phyloP scores from a whole-genome alignment of 2,329 filamentous ascomycete genomes.

The Colletotrichum salicis region DNA sequence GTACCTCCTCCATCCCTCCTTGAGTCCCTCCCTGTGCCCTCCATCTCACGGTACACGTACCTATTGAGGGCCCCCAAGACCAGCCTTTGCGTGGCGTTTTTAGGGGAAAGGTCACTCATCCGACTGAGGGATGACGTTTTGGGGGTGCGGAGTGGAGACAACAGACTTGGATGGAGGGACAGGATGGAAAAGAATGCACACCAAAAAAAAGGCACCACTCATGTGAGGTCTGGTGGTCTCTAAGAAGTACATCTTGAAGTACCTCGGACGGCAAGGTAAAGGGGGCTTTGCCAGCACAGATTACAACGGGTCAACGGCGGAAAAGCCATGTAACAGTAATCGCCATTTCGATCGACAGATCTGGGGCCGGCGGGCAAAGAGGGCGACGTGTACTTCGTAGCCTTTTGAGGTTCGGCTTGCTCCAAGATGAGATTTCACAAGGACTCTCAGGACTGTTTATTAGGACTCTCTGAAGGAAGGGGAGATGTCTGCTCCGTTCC shows the following conservation, averaged over 20 bases:
- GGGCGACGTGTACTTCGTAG: neutral
- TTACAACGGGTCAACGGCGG: neutral
- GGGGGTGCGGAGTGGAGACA: conserved; percentile 1
- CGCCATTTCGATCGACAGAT: conserved; percentile 23
- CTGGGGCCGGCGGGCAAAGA: conserved; percentile 2
- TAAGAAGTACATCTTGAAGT: neutral
- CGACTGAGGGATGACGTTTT: conserved; percentile 31
- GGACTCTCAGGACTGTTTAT: neutral
- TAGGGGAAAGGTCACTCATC: neutral
- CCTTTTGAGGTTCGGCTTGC: conserved; percentile 13
- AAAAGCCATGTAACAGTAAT: neutral
- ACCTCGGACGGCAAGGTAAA: neutral
- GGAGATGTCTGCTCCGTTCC: neutral
- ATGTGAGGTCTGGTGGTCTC: neutral
- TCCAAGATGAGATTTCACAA: neutral
- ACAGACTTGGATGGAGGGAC: neutral
- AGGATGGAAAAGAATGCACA: neutral
- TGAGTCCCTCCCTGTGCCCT: too few species aligned
- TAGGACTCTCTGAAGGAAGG: neutral
- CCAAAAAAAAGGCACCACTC: neutral
- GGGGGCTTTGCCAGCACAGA: neutral
- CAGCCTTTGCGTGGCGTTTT: conserved; percentile 23
- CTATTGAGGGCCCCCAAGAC: neutral
- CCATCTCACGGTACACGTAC: too few species aligned
- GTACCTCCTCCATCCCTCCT: neutral